Evolutionary conservation across 345 rosid species (phyloP).

Genomic region (Odontarrhena argentea): DNA sequence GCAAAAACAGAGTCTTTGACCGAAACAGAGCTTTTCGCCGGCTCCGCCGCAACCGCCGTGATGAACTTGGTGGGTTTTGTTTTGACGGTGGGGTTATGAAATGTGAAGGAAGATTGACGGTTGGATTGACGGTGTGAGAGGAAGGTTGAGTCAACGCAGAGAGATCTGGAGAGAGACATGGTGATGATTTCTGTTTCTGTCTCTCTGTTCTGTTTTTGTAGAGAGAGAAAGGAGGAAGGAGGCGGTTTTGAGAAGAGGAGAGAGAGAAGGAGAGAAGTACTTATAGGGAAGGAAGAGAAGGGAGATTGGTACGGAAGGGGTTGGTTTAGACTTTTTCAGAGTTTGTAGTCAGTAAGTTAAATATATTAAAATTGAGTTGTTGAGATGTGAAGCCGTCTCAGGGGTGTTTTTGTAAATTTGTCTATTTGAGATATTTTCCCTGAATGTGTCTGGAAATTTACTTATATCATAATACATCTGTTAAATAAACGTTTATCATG

Average conservation of each 20-base stretch:
- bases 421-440: conserved; percentile 17
- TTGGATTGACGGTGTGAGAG: conserved; percentile 35
- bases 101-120: conserved; percentile 37
- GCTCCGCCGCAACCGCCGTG: conserved; percentile 53
- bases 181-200: neutral
- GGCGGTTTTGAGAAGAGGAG: conserved; percentile 37
- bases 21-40: conserved; percentile 39
- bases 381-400: conserved; percentile 19
- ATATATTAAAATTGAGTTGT: conserved; percentile 9
- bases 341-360: neutral
- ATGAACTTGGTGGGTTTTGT: conserved; percentile 35
- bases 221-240: conserved; percentile 32
- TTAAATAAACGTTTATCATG: conserved; percentile 19
- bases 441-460: neutral
- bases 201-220: conserved; percentile 16
- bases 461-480: neutral
- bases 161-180: conserved; percentile 62
- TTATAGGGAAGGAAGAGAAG: conserved; percentile 26
- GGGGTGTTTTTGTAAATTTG: conserved; percentile 13
- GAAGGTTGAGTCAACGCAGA: conserved; percentile 14
- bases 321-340: conserved; percentile 23
- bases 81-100: conserved; percentile 33
- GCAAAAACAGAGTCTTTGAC: conserved; percentile 36
- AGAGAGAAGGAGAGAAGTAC: conserved; percentile 10
- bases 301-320: conserved; percentile 42